phyloP scores from a whole-genome alignment of 352 stramenopile genomes.

The Hyphochytrium catenoides region DNA sequence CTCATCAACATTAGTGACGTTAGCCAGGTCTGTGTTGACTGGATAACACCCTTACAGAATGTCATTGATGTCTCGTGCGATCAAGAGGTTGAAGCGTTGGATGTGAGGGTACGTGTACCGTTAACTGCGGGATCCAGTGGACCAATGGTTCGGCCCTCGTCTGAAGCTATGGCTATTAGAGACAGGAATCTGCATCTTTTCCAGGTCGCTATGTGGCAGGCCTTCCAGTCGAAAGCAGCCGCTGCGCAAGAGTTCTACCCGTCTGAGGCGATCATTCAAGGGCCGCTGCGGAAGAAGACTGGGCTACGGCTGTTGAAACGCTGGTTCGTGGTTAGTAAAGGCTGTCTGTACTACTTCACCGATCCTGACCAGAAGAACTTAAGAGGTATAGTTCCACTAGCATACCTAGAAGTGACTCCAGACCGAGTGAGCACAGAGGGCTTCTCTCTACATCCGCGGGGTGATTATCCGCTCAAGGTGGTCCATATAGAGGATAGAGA shows the following conservation, averaged over 20 bases:
- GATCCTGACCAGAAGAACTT: conserved; percentile 29
- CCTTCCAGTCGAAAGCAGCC: conserved; percentile 30
- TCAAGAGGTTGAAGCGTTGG: conserved; percentile 25
- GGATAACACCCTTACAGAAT: conserved; percentile 62
- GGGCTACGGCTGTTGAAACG: too few relatives aligned
- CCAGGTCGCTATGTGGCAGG: conserved; percentile 60
- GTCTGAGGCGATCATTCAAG: conserved; percentile 58
- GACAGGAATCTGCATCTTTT: conserved; percentile 63
- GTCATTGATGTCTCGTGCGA: conserved; percentile 56
- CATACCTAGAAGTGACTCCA: conserved; percentile 38
- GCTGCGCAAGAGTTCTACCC: conserved; percentile 64
- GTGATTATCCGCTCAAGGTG: too few relatives aligned
- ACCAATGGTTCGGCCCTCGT: conserved; percentile 25
- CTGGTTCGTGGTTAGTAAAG: conserved; percentile 62
- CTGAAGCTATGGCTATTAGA: conserved; percentile 38
- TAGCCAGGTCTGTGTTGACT: conserved; percentile 43
- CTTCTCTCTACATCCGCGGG: too few relatives aligned
- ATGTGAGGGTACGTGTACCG: conserved; percentile 46
- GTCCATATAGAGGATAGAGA: too few relatives aligned
- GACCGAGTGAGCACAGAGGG: too few relatives aligned
- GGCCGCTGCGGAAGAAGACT: too few relatives aligned
- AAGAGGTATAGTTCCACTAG: conserved; percentile 53
- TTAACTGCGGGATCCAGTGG: conserved; percentile 56
- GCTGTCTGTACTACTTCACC: conserved; percentile 65
- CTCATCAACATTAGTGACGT: conserved; percentile 41